phyloP scores from a whole-genome alignment of 768 basidiomycete species.

The Leccinum disarticulatum region DNA sequence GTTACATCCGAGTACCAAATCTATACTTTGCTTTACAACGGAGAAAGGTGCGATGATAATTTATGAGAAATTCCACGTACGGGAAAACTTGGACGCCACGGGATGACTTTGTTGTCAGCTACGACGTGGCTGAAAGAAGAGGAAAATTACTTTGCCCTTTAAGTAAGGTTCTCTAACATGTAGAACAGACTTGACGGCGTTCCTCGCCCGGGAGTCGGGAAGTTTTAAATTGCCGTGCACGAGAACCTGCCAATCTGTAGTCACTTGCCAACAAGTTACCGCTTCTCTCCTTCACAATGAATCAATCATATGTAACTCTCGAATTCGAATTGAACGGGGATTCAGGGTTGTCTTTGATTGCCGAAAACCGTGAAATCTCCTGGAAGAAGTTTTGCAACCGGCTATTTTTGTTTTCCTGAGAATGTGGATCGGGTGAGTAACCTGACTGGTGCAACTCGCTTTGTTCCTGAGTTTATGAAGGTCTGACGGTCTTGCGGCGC shows the following conservation, averaged over 20 bases:
- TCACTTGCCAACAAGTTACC: neutral
- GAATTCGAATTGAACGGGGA: neutral
- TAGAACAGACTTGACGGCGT: neutral
- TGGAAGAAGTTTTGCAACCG: no score
- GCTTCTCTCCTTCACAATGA: neutral
- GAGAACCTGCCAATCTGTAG: neutral
- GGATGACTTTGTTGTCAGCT: no score
- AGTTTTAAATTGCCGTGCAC: neutral
- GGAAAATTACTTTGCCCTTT: neutral
- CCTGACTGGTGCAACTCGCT: neutral
- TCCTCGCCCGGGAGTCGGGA: neutral
- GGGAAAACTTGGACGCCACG: no score
- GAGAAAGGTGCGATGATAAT: neutral
- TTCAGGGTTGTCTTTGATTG: neutral
- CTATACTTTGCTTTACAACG: neutral
- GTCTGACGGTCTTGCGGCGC: neutral
- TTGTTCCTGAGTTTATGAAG: no score
- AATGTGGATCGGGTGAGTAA: neutral
- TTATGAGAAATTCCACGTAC: neutral
- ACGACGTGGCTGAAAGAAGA: neutral
- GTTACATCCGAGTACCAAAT: neutral
- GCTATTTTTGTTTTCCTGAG: neutral
- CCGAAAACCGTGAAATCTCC: neutral
- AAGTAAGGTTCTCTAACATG: no score
- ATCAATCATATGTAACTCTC: neutral